Evolutionary conservation across 805 yeast genomes (phyloP).

Genomic region (Kluyveromyces starmeri): DNA sequence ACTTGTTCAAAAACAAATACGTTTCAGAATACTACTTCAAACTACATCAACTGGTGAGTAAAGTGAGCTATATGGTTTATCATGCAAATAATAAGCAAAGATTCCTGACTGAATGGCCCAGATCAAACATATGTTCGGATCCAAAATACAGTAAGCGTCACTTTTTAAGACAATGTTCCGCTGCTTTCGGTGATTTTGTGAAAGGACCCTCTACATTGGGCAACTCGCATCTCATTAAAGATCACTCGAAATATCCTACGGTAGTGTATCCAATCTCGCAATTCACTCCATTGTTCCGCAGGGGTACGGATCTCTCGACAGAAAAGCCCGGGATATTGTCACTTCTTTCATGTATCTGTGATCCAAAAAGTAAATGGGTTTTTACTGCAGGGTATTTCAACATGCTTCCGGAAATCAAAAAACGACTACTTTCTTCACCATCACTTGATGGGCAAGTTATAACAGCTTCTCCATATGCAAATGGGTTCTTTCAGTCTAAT

Average conservation of each 20-base stretch:
- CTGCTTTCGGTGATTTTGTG: constrained; percentile 49
- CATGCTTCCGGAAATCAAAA: constrained; percentile 66
- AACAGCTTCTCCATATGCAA: constrained; percentile 90
- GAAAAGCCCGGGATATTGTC: constrained; percentile 66
- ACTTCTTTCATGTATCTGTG: constrained; percentile 45
- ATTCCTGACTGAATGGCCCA: constrained; percentile 67
- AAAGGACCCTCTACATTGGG: constrained; percentile 27
- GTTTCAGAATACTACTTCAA: constrained; percentile 66
- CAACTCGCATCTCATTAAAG: constrained; percentile 17
- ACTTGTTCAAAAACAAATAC: constrained; percentile 47
- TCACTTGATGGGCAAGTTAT: constrained; percentile 47
- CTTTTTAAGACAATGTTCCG: constrained; percentile 50
- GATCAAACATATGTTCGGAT: constrained; percentile 53
- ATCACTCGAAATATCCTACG: constrained; percentile 37
- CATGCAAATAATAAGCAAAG: constrained; percentile 38
- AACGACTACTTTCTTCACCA: constrained; percentile 44
- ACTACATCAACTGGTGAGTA: constrained; percentile 60
- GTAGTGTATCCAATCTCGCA: constrained; percentile 87
- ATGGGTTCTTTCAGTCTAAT: constrained; percentile 78
- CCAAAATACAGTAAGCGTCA: constrained; percentile 48
- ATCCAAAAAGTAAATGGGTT: constrained; percentile 58
- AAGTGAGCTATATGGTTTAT: constrained; percentile 58
- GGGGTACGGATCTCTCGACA: constrained; percentile 52
- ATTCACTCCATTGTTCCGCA: constrained; percentile 68
- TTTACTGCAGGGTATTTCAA: constrained; percentile 97